phyloP scores from a whole-genome alignment of 768 basidiomycete genomes.

The Atractiella rhizophila region DNA sequence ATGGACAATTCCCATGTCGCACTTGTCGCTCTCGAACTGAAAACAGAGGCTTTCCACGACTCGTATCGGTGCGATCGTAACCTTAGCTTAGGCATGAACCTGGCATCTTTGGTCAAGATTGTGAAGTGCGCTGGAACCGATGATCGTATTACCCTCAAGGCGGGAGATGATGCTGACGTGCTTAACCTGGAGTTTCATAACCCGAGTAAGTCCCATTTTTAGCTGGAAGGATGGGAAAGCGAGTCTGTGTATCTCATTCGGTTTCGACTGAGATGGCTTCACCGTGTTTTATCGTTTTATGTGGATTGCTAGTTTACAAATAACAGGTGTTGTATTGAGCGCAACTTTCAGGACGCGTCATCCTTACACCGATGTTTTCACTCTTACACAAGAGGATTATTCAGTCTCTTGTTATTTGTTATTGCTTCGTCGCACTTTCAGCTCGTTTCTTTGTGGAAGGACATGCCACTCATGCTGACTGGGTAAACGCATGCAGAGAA shows the following conservation, averaged over 20 bases:
- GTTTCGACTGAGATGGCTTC: no score
- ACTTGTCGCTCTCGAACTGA: constrained; percentile 64
- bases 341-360: not conserved
- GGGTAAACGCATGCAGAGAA: constrained; percentile 35
- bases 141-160: constrained; percentile 71
- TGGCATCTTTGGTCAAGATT: constrained; percentile 72
- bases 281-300: no score
- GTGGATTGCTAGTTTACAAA: no score
- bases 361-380: not conserved
- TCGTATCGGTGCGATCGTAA: constrained; percentile 82
- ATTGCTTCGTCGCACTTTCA: not conserved
- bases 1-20: constrained; percentile 99
- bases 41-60: constrained; percentile 46
- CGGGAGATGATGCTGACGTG: constrained; percentile 66
- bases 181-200: constrained; percentile 76
- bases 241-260: no score
- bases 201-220: constrained; percentile 33
- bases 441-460: no score
- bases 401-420: not conserved
- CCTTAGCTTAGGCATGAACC: constrained; percentile 69
- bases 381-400: not conserved
- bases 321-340: not conserved
- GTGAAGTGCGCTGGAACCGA: constrained; percentile 93
- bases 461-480: not conserved
- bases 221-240: no score